These are phyloP conservation scores for Xerocomus brunneocitrinus DNA, from an alignment of 768 basidiomycete genomes.

Conservation along the genomic window DNA sequence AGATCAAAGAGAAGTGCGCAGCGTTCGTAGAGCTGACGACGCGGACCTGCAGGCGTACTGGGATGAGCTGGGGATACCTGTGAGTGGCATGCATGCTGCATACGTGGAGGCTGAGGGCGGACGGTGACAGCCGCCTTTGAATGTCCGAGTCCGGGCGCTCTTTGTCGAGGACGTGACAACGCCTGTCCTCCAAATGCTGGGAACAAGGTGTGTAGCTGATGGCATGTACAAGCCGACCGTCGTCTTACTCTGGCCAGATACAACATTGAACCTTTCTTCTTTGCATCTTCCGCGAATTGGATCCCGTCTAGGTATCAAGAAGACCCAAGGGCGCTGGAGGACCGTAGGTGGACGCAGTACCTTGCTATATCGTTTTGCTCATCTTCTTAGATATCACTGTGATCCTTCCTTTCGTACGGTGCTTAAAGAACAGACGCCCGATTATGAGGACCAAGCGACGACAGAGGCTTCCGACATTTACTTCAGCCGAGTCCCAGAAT, in stretches of 20 bases:
- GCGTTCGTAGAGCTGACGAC: constrained; percentile 12
- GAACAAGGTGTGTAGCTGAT: constrained; percentile 29
- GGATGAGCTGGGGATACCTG: constrained; percentile 23
- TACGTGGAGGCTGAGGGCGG: neutral
- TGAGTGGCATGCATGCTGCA: constrained; percentile 10
- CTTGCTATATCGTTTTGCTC: constrained; percentile 2
- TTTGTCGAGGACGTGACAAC: constrained; percentile 36
- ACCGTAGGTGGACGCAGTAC: constrained; percentile 32
- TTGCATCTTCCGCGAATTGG: constrained; percentile 39
- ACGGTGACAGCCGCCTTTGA: constrained; percentile 19
- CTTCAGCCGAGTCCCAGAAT: neutral
- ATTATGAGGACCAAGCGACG: constrained; percentile 11
- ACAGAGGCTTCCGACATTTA: constrained; percentile 16
- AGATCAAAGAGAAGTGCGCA: constrained; percentile 6
- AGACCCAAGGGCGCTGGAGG: constrained; percentile 24
- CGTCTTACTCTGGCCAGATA: constrained; percentile 27
- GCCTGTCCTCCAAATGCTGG: constrained; percentile 37
- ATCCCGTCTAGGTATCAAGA: constrained; percentile 42
- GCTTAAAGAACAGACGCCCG: constrained; percentile 29
- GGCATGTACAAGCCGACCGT: no score
- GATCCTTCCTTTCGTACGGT: constrained; percentile 39
- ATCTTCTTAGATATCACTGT: constrained; percentile 41
- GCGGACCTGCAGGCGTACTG: constrained; percentile 23
- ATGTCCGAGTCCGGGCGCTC: constrained; percentile 32
- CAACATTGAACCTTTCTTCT: constrained; percentile 42